A percentile compares a stretch with the other conserved stretches of the same genome.
Evolutionary conservation across 257 asterid genomes (phyloP).

Genomic region (Handroanthus guayacan): DNA sequence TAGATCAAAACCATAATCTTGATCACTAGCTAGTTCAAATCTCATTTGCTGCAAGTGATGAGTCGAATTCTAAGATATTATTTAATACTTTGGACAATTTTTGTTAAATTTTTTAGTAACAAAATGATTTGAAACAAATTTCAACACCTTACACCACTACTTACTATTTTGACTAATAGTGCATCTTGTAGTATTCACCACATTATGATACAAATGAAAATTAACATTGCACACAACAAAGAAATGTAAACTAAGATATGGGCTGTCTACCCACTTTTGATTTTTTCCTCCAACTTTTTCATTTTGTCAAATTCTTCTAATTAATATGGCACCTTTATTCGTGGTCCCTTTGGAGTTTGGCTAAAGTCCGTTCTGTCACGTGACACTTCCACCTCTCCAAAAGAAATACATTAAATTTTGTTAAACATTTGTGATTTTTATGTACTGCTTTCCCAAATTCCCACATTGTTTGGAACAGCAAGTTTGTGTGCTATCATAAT

Average conservation of each 20-base stretch:
- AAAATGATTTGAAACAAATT: neutral
- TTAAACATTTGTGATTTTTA: constrained; percentile 30
- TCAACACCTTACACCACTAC: neutral
- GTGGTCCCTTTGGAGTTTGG: constrained; percentile 34
- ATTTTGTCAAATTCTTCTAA: constrained; percentile 52
- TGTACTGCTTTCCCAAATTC: constrained; percentile 54
- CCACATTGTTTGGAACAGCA: constrained; percentile 56
- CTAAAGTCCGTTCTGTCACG: constrained; percentile 49
- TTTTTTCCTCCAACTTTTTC: constrained; percentile 46
- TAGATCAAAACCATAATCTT: no score
- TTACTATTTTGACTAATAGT: neutral
- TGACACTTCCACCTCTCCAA: constrained; percentile 39
- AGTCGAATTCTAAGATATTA: no score
- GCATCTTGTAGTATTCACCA: neutral
- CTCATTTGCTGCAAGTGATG: no score
- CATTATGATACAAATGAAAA: neutral
- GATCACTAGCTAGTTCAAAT: no score
- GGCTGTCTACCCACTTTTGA: constrained; percentile 39
- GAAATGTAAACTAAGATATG: constrained; percentile 14
- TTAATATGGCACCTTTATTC: constrained; percentile 35
- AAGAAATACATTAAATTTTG: constrained; percentile 1
- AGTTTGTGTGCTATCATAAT: constrained; percentile 54
- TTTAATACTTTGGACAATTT: no score
- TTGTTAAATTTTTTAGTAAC: no score
- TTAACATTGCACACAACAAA: constrained; percentile 12